Base-by-base conservation (phyloP, 257 asterid genomes). In the Solanum rostratum region DNA sequence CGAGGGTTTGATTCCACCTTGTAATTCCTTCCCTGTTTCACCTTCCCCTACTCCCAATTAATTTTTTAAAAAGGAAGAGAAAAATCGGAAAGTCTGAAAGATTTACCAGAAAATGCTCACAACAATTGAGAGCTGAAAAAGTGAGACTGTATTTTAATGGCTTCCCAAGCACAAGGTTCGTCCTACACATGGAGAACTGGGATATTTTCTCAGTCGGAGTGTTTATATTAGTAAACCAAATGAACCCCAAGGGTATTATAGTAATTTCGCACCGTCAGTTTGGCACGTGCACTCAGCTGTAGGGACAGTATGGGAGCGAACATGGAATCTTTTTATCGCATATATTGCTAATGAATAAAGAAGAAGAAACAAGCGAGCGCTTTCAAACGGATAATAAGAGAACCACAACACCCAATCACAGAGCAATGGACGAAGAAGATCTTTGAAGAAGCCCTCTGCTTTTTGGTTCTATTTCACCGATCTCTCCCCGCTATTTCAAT, bases 371-470 rank as follows among this genome's bases (percentile, higher is more conserved):
- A 74, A 45, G 59, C 41, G 53, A 29, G 69, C 63, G 43, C 83
- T 24, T 84, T 45, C 43, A 29, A 86, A 59, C 63, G 91, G 91
- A 88, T 85, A 87, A 81, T 73, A 88, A 82, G 62, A 79, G 84
- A 85, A 81, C 80, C 85, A 49, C 86, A 33, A 46, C 60, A 37
- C 86, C 91, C 88, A 86, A 68, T 86, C 89, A 43, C 70, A 50
- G 82, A 78, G 18, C 20, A 2, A 29, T 78, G 82, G 29, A 78
- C 82, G 82, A 78, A 78, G 7, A 50, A 78, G 46, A 69, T 82
- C 52, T 62, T 62, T 29, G 22, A 39, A 69, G 39, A 30, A 0
- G 1, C 22, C 12, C 24, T 11, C n/a, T 59, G 22, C 10, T 16
- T 55, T 52, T 69, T 49, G 69, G 65, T 68, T 29, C 73, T 85